A percentile compares a stretch with the other conserved stretches of the same genome.
phyloP scores from a whole-genome alignment of 2,329 filamentous ascomycete species.

The Davidsoniella neocaledoniae region DNA sequence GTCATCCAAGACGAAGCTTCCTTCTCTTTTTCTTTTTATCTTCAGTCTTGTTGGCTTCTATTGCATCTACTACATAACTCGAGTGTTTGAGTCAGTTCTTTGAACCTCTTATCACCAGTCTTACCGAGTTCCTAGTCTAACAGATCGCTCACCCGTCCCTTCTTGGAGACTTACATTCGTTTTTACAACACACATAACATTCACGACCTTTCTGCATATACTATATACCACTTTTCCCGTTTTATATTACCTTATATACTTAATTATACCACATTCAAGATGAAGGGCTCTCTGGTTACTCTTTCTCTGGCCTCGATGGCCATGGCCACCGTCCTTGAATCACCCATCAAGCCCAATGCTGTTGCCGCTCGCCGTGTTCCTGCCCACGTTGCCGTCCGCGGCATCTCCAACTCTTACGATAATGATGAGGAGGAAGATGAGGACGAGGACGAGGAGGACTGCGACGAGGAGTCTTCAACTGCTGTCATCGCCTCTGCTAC shows the following conservation, averaged over 20 bases:
- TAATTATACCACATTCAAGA: not conserved
- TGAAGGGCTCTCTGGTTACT: conserved; percentile 12
- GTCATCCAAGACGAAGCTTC: not conserved
- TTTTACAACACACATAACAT: conserved; percentile 3
- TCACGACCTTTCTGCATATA: conserved; percentile 4
- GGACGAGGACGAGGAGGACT: not conserved
- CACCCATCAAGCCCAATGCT: conserved; percentile 1
- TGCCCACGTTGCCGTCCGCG: not conserved
- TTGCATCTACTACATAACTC: conserved; percentile 4
- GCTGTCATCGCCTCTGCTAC: not conserved
- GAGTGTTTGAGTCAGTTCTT: not conserved
- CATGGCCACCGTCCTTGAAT: conserved; percentile 7
- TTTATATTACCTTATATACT: conserved; percentile 6
- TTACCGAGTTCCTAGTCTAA: conserved; percentile 10
- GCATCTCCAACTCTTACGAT: not conserved
- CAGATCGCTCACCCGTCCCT: conserved; percentile 6
- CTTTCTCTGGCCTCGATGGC: conserved; percentile 12
- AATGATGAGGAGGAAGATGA: not conserved
- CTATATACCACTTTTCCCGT: conserved; percentile 1
- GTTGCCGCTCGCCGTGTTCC: conserved; percentile 1
- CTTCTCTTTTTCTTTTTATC: conserved; percentile 1
- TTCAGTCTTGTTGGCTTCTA: conserved; percentile 11
- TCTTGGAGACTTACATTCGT: conserved; percentile 9
- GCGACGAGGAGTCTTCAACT: not conserved
- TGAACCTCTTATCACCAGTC: conserved; percentile 4